Percentiles rank a stretch among this genome's conserved stretches.
Evolutionary conservation across 1,284 basidiomycete genomes (phyloP).

Genomic region (Ustilago esculenta): DNA sequence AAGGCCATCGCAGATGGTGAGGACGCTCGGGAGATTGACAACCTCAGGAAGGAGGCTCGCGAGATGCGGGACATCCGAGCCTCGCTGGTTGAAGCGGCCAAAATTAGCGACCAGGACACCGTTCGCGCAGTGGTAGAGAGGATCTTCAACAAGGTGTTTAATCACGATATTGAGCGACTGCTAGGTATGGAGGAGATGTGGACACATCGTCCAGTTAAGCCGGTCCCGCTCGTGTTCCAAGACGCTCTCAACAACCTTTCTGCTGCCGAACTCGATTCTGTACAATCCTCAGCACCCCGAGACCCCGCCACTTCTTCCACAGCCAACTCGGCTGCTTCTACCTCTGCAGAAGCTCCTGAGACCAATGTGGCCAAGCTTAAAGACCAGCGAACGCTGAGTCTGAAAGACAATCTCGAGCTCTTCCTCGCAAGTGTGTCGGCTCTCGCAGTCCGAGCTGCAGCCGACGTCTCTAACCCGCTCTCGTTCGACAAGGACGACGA

Average conservation of each 20-base stretch:
- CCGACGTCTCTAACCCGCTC: slow-evolving; percentile 76
- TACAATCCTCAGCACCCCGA: not conserved
- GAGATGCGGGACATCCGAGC: slow-evolving; percentile 84
- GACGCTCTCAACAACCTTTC: slow-evolving; percentile 68
- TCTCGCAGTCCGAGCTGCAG: slow-evolving; percentile 78
- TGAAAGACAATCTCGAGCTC: slow-evolving; percentile 55
- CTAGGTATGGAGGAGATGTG: slow-evolving; percentile 98
- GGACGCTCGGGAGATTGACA: slow-evolving; percentile 88
- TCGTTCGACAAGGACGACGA: slow-evolving; percentile 98
- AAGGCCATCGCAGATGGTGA: slow-evolving; percentile 87
- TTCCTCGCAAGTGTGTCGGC: slow-evolving; percentile 75
- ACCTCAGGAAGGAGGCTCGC: slow-evolving; percentile 85
- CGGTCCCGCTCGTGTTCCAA: slow-evolving; percentile 85
- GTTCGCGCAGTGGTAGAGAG: slow-evolving; percentile 74
- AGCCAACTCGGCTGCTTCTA: not conserved
- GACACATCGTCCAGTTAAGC: slow-evolving; percentile 80
- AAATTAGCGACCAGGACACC: slow-evolving; percentile 2
- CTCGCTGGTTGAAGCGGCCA: slow-evolving; percentile 63
- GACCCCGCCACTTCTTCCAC: not conserved
- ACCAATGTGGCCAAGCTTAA: slow-evolving; percentile 30
- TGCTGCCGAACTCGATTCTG: not conserved
- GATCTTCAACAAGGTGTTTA: slow-evolving; percentile 91
- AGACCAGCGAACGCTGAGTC: slow-evolving; percentile 57
- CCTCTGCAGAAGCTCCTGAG: not conserved
- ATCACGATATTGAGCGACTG: slow-evolving; percentile 85